Percentiles rank a stretch among this genome's conserved stretches.
These are phyloP conservation scores for Amaranthus tricolor DNA, from an alignment of 179 eudicot genomes.

Conservation along the genomic window DNA sequence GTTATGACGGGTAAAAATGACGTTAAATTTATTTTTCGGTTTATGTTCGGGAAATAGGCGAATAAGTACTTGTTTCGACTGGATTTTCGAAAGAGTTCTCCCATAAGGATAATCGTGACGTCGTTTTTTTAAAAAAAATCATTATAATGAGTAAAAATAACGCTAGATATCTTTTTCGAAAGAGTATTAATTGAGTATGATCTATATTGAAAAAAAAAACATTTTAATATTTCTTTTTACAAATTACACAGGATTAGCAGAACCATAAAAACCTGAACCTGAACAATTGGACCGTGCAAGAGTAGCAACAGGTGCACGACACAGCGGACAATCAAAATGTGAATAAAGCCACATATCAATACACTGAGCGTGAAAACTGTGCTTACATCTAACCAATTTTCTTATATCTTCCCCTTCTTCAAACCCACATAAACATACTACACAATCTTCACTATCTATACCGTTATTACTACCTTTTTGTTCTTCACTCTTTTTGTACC, in stretches of 20 bases:
- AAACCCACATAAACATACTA: constrained; percentile 53
- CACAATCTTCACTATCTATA: constrained; percentile 41
- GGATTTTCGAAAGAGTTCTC: no score
- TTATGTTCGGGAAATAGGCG: no score
- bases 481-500: constrained; percentile 31
- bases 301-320: constrained; percentile 53
- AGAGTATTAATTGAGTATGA: no score
- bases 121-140: no score
- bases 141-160: no score
- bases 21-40: no score
- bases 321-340: constrained; percentile 68
- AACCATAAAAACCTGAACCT: background rate
- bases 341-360: constrained; percentile 84
- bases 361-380: constrained; percentile 63
- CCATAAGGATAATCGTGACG: no score
- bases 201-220: no score
- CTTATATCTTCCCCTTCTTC: constrained; percentile 71
- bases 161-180: no score
- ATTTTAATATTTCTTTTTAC: no score
- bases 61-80: no score
- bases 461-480: background rate
- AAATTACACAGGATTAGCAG: background rate
- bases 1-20: no score
- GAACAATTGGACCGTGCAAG: background rate
- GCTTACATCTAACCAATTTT: constrained; percentile 55